A percentile compares a stretch with the other conserved stretches of the same genome.
Conservation (phyloP, 2,329 filamentous ascomycete genomes). For the Paecilomyces dactylethromorphus region DNA sequence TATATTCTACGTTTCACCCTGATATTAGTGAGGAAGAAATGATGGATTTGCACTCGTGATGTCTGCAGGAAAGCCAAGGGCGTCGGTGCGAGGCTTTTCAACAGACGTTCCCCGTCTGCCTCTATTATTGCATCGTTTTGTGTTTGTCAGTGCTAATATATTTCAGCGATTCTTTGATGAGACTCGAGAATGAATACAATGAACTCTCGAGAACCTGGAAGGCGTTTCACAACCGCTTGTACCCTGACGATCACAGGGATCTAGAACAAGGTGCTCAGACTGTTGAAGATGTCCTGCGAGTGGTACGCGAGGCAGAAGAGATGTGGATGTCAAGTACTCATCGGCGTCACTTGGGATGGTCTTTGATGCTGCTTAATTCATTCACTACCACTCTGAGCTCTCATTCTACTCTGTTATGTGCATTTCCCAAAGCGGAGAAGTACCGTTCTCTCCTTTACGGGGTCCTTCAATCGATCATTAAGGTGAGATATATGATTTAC, state of each 20-base stretch:
- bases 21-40: background rate
- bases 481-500: constrained; percentile 16
- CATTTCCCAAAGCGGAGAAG: constrained; percentile 19
- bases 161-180: constrained; percentile 19
- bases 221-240: constrained; percentile 23
- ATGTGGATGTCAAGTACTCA: constrained; percentile 21
- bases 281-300: constrained; percentile 18
- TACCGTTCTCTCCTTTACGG: constrained; percentile 28
- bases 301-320: constrained; percentile 21
- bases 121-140: background rate
- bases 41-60: background rate
- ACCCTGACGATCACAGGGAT: constrained; percentile 18
- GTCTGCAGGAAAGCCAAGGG: background rate
- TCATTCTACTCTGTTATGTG: constrained; percentile 19
- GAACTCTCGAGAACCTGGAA: constrained; percentile 32
- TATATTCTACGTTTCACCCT: background rate
- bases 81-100: background rate
- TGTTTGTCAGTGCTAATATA: background rate
- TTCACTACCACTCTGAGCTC: constrained; percentile 22
- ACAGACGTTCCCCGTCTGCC: background rate
- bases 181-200: constrained; percentile 32
- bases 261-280: constrained; percentile 22
- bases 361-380: constrained; percentile 19
- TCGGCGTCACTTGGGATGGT: constrained; percentile 17
- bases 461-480: constrained; percentile 29